phyloP scores from a whole-genome alignment of 2,329 filamentous ascomycete genomes.

The Onygenales sp. region DNA sequence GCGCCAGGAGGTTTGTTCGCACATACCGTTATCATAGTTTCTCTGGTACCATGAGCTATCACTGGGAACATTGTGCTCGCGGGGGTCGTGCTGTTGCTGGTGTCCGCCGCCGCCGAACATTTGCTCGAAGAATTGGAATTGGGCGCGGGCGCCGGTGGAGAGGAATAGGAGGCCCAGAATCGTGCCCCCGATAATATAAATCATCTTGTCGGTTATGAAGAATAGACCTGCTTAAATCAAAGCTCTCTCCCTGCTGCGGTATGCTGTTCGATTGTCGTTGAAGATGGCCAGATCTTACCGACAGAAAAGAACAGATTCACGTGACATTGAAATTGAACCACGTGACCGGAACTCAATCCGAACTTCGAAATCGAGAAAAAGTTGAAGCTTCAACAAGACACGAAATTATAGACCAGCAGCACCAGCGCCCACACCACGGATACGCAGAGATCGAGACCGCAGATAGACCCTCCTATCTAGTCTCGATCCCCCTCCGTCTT shows the following conservation, averaged over 20 bases:
- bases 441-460: background rate
- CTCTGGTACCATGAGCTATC: slow-evolving; percentile 72
- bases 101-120: slow-evolving; percentile 68
- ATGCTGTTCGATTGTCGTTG: slow-evolving; percentile 14
- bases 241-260: no score
- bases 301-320: background rate
- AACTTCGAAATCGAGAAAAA: background rate
- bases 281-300: background rate
- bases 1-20: background rate
- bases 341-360: background rate
- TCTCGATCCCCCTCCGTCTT: slow-evolving; percentile 2
- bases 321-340: background rate
- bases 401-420: background rate
- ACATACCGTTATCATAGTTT: slow-evolving; percentile 11
- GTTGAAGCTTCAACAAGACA: background rate
- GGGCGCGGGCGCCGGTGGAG: slow-evolving; percentile 53
- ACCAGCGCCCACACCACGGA: background rate
- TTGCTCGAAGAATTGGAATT: slow-evolving; percentile 97
- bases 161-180: slow-evolving; percentile 48
- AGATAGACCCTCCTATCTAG: background rate
- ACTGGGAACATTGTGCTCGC: slow-evolving; percentile 66
- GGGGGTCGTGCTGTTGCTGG: slow-evolving; percentile 50
- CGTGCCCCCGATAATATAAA: slow-evolving; percentile 6
- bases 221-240: no score
- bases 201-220: slow-evolving; percentile 8